These are phyloP conservation scores for Populus hybrid DNA, from an alignment of 441 rosid species.

Conservation along the genomic window DNA sequence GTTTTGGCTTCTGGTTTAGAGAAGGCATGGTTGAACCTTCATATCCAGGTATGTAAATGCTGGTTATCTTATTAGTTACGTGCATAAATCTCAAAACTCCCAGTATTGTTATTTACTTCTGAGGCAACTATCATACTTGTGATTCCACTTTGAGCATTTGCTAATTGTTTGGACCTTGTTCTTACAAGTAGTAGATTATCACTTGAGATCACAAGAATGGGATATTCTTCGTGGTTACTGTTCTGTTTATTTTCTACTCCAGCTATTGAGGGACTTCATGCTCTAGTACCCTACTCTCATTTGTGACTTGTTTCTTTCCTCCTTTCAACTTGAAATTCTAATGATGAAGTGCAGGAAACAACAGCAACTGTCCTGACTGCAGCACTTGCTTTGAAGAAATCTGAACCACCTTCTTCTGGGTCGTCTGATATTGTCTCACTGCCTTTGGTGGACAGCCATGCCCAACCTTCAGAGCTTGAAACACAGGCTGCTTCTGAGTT, in stretches of 20 bases:
- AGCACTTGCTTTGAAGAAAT: constrained; percentile 61
- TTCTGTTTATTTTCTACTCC: not conserved
- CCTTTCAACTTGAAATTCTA: constrained; percentile 5
- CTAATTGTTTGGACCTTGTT: not conserved
- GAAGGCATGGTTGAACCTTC: constrained; percentile 78
- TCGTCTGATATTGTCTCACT: constrained; percentile 34
- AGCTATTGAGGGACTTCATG: not conserved
- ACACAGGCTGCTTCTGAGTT: constrained; percentile 31
- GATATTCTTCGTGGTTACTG: not conserved
- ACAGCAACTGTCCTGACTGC: constrained; percentile 67
- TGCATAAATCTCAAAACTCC: not conserved
- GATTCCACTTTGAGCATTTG: not conserved
- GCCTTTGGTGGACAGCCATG: constrained; percentile 26
- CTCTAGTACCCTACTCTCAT: not conserved
- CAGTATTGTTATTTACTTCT: not conserved
- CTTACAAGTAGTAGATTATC: not conserved
- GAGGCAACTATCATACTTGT: not conserved
- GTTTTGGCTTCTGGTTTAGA: constrained; percentile 67
- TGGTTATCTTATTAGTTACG: not conserved
- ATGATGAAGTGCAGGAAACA: constrained; percentile 54
- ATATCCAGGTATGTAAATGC: constrained; percentile 53
- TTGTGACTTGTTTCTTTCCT: not conserved
- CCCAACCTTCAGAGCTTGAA: constrained; percentile 30
- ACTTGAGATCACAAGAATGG: not conserved
- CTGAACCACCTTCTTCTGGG: constrained; percentile 39